A percentile compares a stretch with the other conserved stretches of the same genome.
Conservation (phyloP, 2,329 filamentous ascomycete genomes). For the Aspergillus flavus region DNA sequence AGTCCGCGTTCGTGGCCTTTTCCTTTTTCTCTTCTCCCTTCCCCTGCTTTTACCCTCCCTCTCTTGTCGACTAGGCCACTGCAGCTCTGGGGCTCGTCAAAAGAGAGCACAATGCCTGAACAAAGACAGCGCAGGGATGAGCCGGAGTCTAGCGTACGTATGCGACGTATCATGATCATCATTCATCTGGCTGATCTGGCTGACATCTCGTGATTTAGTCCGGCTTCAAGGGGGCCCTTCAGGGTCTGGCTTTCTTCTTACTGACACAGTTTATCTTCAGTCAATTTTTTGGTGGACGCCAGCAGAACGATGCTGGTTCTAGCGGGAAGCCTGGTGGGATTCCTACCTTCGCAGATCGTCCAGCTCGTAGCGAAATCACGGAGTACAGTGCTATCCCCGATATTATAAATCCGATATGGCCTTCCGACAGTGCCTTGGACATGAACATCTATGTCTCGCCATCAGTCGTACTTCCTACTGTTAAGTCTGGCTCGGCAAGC, state of each 20-base stretch:
- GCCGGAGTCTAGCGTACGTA: constrained; percentile 34
- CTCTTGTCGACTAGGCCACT: background rate
- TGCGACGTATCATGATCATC: constrained; percentile 3
- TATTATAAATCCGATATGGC: constrained; percentile 88
- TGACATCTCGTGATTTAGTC: constrained; percentile 38
- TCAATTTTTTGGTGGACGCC: constrained; percentile 54
- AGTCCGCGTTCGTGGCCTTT: constrained; percentile 21
- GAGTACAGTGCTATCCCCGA: constrained; percentile 56
- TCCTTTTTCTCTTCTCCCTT: constrained; percentile 4
- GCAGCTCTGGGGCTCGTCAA: background rate
- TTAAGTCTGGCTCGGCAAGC: constrained; percentile 67
- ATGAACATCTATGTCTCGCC: constrained; percentile 83
- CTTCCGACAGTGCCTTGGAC: constrained; percentile 75
- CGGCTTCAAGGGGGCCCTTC: constrained; percentile 48
- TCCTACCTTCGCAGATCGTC: constrained; percentile 66
- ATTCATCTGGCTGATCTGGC: constrained; percentile 7
- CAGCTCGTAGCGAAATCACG: constrained; percentile 48
- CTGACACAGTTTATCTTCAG: constrained; percentile 60
- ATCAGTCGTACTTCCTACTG: constrained; percentile 64
- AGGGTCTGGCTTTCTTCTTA: constrained; percentile 63
- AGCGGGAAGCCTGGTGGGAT: constrained; percentile 45
- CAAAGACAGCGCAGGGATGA: constrained; percentile 41
- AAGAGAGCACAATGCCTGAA: constrained; percentile 40
- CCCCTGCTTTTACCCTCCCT: background rate
- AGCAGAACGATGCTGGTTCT: constrained; percentile 28